Evolutionary conservation across 768 basidiomycete genomes (phyloP).

Genomic region (Lyophyllum semitale): DNA sequence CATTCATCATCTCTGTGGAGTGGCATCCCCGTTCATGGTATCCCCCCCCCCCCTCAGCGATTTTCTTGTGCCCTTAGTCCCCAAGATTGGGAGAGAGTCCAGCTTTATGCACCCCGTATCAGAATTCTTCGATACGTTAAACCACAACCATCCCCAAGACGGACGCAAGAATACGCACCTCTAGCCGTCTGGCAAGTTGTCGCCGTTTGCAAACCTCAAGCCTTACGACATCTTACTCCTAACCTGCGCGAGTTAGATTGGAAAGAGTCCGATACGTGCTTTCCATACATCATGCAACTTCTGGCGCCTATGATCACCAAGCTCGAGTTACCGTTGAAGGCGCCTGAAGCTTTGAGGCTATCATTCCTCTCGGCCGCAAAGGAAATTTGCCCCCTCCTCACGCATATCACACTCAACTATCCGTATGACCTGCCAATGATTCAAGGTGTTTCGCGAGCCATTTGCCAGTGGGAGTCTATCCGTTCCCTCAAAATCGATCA

Average conservation of each 20-base stretch:
- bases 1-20: too few relatives aligned
- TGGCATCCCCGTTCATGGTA: too few relatives aligned
- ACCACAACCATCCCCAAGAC: background rate
- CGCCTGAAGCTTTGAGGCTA: background rate
- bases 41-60: background rate
- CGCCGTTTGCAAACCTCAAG: background rate
- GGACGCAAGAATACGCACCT: background rate
- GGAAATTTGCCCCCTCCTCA: background rate
- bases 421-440: background rate
- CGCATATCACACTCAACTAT: background rate
- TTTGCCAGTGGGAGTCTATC: background rate
- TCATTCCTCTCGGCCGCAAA: background rate
- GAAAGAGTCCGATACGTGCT: background rate
- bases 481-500: background rate
- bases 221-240: background rate
- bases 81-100: conserved; percentile 1
- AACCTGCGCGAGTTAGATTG: background rate
- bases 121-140: background rate
- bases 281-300: background rate
- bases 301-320: background rate
- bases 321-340: background rate
- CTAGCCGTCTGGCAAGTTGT: background rate
- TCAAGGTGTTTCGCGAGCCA: background rate
- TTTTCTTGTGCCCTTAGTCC: background rate
- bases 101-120: background rate